phyloP scores from a whole-genome alignment of 176 grass and related monocot species.

The Bolboschoenus planiculmis region DNA sequence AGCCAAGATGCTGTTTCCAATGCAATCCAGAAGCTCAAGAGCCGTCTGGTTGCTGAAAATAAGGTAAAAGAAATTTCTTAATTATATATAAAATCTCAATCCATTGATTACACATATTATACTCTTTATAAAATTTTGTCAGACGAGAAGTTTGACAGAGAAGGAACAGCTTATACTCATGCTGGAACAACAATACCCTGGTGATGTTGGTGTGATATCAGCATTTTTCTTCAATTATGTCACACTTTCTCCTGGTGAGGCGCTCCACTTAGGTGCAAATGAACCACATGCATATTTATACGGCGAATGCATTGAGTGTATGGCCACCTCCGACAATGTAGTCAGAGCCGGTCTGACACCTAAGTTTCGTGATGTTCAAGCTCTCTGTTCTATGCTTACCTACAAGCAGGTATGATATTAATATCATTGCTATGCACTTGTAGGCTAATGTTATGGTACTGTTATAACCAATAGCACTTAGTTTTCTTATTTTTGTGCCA shows the following conservation, averaged over 20 bases:
- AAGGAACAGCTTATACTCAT: constrained; percentile 64
- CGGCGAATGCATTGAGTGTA: constrained; percentile 87
- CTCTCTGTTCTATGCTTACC: constrained; percentile 88
- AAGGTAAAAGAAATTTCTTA: constrained; percentile 42
- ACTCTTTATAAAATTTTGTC: not conserved
- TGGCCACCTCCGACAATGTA: constrained; percentile 95
- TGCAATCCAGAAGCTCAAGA: constrained; percentile 50
- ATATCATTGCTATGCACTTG: not conserved
- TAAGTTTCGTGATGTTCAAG: constrained; percentile 80
- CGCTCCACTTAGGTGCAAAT: constrained; percentile 67
- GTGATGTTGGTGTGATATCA: constrained; percentile 75
- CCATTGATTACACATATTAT: not conserved
- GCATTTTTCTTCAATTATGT: constrained; percentile 80
- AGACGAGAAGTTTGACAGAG: constrained; percentile 70
- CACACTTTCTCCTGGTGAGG: constrained; percentile 82
- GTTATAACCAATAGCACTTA: not conserved
- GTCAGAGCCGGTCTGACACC: constrained; percentile 86
- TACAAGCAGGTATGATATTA: constrained; percentile 60
- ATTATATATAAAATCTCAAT: not conserved
- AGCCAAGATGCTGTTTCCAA: constrained; percentile 52
- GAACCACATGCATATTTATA: constrained; percentile 90
- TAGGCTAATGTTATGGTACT: not conserved
- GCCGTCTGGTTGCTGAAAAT: constrained; percentile 50
- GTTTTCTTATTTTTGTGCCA: not conserved
- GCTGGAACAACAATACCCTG: constrained; percentile 57